Percentiles rank a stretch among this genome's conserved stretches.
These are phyloP conservation scores for Suillus ampliporus DNA, from an alignment of 768 basidiomycete genomes.

Conservation along the genomic window DNA sequence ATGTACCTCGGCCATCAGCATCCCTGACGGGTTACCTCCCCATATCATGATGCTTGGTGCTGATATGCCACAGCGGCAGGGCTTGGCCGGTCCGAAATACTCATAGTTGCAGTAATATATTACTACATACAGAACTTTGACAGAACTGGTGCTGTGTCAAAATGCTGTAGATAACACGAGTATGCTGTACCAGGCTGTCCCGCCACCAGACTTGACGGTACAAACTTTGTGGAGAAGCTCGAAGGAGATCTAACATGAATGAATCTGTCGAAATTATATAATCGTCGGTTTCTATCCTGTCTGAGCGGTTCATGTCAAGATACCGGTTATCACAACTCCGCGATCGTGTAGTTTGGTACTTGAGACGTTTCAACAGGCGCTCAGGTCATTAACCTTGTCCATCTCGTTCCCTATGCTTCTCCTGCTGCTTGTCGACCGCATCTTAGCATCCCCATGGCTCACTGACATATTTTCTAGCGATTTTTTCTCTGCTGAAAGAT, in stretches of 20 bases:
- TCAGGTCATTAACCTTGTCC: too few relatives aligned
- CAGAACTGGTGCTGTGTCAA: background rate
- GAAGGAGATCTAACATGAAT: background rate
- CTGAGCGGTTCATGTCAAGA: background rate
- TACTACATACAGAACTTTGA: background rate
- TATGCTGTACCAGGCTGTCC: background rate
- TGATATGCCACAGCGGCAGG: background rate
- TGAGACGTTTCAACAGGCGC: too few relatives aligned
- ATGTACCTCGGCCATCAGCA: background rate
- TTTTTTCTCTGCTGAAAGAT: background rate
- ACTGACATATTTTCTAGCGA: background rate
- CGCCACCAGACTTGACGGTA: background rate
- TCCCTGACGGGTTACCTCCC: too few relatives aligned
- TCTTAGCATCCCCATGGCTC: background rate
- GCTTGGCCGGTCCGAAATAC: background rate
- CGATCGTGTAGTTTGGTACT: background rate
- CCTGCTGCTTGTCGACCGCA: background rate
- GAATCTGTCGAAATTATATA: background rate
- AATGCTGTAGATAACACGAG: background rate
- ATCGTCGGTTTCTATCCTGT: background rate
- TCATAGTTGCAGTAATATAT: conserved; percentile 3
- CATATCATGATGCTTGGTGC: background rate
- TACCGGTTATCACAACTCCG: background rate
- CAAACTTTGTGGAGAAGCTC: background rate
- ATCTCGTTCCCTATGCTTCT: background rate